These are phyloP conservation scores for Thyridium curvatum DNA, from an alignment of 2,329 filamentous ascomycete species.

Conservation along the genomic window DNA sequence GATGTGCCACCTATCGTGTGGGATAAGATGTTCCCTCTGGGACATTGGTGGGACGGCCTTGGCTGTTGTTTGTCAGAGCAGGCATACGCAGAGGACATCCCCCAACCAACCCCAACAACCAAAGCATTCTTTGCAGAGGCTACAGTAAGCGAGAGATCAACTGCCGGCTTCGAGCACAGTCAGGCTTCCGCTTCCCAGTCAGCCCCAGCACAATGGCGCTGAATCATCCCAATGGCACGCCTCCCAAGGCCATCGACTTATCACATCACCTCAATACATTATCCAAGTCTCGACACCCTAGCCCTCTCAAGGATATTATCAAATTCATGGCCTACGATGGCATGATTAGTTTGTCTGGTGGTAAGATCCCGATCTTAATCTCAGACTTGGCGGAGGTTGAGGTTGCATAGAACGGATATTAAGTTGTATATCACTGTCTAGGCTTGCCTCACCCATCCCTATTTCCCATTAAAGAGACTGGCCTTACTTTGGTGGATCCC, in stretches of 20 bases:
- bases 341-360: constrained; percentile 24
- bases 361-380: constrained; percentile 8
- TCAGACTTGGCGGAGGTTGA: no score
- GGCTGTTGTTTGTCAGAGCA: no score
- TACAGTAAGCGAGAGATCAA: no score
- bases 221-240: not conserved
- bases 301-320: constrained; percentile 24
- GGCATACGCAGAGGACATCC: no score
- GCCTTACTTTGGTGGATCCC: constrained; percentile 7
- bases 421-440: constrained; percentile 1
- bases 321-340: constrained; percentile 24
- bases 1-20: no score
- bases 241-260: constrained; percentile 10
- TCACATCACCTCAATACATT: constrained; percentile 22
- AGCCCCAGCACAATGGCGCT: no score
- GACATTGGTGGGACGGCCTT: no score
- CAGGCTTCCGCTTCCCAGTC: no score
- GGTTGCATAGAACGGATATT: not conserved
- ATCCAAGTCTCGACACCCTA: constrained; percentile 19
- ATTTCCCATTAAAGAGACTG: constrained; percentile 14
- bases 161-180: no score
- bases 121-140: no score
- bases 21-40: no score
- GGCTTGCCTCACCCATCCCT: constrained; percentile 21
- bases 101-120: no score